Conservation (phyloP, 2,329 filamentous ascomycete species). For the Monilinia polystroma region DNA sequence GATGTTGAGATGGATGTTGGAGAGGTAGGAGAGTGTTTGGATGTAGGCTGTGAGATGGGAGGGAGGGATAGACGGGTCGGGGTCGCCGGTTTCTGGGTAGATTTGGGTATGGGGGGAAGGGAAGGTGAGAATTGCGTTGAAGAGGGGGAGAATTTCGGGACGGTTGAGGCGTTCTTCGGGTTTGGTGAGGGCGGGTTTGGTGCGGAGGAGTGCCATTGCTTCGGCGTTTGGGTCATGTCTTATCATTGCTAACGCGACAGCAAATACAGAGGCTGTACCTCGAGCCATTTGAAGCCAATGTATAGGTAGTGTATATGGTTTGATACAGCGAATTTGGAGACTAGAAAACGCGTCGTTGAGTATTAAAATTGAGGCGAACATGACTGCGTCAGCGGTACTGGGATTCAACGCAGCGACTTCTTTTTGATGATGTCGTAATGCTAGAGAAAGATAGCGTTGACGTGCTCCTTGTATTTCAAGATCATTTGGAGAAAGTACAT, state of each 20-base stretch:
- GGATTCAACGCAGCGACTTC: slow-evolving; percentile 22
- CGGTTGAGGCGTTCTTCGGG: slow-evolving; percentile 20
- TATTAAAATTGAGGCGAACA: slow-evolving; percentile 27
- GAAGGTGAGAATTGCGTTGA: slow-evolving; percentile 17
- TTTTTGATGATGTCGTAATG: slow-evolving; percentile 27
- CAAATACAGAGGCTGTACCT: slow-evolving; percentile 26
- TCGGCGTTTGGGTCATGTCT: slow-evolving; percentile 22
- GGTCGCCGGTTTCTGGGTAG: neutral
- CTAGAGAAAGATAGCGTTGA: slow-evolving; percentile 25
- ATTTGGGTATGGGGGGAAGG: neutral
- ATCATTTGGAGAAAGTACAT: slow-evolving; percentile 23
- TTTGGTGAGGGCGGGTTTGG: slow-evolving; percentile 19
- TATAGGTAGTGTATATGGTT: slow-evolving; percentile 29
- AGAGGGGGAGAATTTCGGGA: slow-evolving; percentile 5
- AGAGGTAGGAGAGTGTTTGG: slow-evolving; percentile 17
- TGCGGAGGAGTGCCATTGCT: slow-evolving; percentile 24
- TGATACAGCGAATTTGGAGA: slow-evolving; percentile 26
- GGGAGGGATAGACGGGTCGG: slow-evolving; percentile 18
- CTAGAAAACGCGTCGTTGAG: slow-evolving; percentile 27
- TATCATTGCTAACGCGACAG: slow-evolving; percentile 20
- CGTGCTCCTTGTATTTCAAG: slow-evolving; percentile 25
- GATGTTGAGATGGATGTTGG: slow-evolving; percentile 17
- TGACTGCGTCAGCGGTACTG: slow-evolving; percentile 25
- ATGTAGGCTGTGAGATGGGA: slow-evolving; percentile 16
- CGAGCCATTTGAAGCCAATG: slow-evolving; percentile 27